A percentile compares a stretch with the other conserved stretches of the same genome.
phyloP scores from a whole-genome alignment of 1,284 basidiomycete species.

The Irpex lacteus region DNA sequence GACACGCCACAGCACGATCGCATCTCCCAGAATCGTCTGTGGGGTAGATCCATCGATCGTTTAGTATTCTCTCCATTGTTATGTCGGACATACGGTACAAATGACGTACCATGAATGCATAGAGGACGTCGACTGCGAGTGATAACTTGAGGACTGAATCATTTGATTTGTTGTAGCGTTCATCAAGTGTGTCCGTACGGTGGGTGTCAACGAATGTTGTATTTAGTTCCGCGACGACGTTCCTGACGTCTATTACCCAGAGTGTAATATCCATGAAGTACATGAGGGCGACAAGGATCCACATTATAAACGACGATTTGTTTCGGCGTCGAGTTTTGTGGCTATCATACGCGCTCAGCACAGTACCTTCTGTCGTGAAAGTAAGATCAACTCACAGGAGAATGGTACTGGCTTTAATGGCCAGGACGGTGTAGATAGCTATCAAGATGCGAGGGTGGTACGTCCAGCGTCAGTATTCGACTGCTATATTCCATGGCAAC shows the following conservation, averaged over 20 bases:
- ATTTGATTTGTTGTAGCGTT: conserved; percentile 6
- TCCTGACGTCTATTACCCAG: conserved; percentile 18
- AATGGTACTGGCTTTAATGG: not conserved
- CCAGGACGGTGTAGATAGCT: not conserved
- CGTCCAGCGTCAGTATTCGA: not conserved
- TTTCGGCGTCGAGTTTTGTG: not conserved
- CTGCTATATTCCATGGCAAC: not conserved
- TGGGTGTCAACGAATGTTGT: conserved; percentile 6
- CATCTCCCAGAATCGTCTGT: conserved; percentile 14
- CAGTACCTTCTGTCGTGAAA: not conserved
- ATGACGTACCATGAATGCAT: conserved; percentile 15
- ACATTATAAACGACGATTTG: conserved; percentile 8
- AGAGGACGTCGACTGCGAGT: conserved; percentile 10
- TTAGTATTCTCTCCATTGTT: not conserved
- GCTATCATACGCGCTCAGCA: not conserved
- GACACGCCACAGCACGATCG: conserved; percentile 13
- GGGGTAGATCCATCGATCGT: not conserved
- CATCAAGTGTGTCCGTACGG: conserved; percentile 3
- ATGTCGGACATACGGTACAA: not conserved
- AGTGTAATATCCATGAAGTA: conserved; percentile 12
- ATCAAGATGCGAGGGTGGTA: not conserved
- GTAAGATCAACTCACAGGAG: not conserved
- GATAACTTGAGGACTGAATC: conserved; percentile 1
- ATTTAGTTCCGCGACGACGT: conserved; percentile 11
- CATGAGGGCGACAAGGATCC: conserved; percentile 11